Conservation (phyloP, 1,139 yeast genomes). For the Candida buenavistaensis region DNA sequence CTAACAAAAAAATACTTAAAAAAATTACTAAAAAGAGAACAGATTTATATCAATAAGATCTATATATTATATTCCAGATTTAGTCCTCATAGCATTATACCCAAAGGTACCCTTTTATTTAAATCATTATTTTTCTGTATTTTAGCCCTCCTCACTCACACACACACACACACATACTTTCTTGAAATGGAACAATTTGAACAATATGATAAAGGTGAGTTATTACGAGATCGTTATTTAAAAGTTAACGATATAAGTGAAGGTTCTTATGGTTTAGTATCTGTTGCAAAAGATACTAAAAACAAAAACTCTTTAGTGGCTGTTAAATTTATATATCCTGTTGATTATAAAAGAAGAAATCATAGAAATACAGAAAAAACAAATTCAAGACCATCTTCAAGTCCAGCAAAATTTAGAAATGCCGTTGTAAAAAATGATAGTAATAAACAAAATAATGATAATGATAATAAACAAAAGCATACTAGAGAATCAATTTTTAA, state of each 20-base stretch:
- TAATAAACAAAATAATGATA: no score
- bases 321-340: slow-evolving; percentile 71
- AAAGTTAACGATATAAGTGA: slow-evolving; percentile 80
- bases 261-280: slow-evolving; percentile 92
- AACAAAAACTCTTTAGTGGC: slow-evolving; percentile 64
- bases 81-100: no score
- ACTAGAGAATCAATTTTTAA: slow-evolving; percentile 29
- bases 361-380: slow-evolving; percentile 7
- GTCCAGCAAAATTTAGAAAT: slow-evolving; percentile 36
- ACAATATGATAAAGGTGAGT: slow-evolving; percentile 59
- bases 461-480: slow-evolving; percentile 3
- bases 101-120: no score
- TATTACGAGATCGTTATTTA: slow-evolving; percentile 62
- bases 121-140: no score
- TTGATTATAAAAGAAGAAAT: slow-evolving; percentile 30
- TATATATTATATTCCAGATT: no score
- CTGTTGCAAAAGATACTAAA: slow-evolving; percentile 73
- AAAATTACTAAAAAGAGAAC: no score
- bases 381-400: slow-evolving; percentile 31
- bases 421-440: no score
- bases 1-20: neutral
- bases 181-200: slow-evolving; percentile 45
- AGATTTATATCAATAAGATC: no score
- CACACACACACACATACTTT: no score
- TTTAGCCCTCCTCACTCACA: no score